Base-by-base conservation (phyloP, 371 early-diverging fungal species). In the Pancytospora philotis region DNA sequence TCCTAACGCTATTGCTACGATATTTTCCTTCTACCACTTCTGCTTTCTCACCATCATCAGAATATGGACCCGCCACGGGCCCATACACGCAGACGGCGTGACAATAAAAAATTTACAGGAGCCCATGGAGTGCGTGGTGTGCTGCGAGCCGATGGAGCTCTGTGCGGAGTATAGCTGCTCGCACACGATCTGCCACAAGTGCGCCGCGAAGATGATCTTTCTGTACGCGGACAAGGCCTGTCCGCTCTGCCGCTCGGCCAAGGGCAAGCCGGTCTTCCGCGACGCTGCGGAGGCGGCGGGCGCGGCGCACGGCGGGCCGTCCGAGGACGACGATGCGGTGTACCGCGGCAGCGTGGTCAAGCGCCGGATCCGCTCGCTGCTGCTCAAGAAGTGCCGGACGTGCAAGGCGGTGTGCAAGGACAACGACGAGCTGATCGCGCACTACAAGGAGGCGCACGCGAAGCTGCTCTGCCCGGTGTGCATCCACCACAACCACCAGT, bases 121-220 rank as follows among this genome's bases (percentile, higher is more conserved):
- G 19, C 73, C 69, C 51, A 76, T 76, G 76, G 63, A 73, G 19
- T 76, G 77, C 39, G 30, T 50, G n/a, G 68, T 76, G 31, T 76
- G 77, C 41, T 61, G 58, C 4, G 30, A 22, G 0, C 13, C 48
- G 8, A 30, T 28, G 27, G 10, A 56, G 10, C 6, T 39, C 13
- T 25, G 58, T 31, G 71, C 76, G 36, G 50, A 49, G 57, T 76
- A 70, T 38, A 34, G 50, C 34, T 76, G 77, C 49, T 36, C 45
- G 34, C 77, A 76, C 41, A 63, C 4, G 6, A 28, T 76, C 30
- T 76, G 77, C 64, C 34, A 69, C 13, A 1, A 10, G 39, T 76
- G 77, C 53, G 67, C 68, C 30, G 30, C 34, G 2, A 64, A 69
- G 34, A 39, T 76, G 19, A 35, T 76, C 39, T 63, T 51, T 19